Evolutionary conservation across 2,329 filamentous ascomycete species (phyloP), one percentile per base, ranked within the genome.

Genomic region (Phyllosticta capitalensis): DNA sequence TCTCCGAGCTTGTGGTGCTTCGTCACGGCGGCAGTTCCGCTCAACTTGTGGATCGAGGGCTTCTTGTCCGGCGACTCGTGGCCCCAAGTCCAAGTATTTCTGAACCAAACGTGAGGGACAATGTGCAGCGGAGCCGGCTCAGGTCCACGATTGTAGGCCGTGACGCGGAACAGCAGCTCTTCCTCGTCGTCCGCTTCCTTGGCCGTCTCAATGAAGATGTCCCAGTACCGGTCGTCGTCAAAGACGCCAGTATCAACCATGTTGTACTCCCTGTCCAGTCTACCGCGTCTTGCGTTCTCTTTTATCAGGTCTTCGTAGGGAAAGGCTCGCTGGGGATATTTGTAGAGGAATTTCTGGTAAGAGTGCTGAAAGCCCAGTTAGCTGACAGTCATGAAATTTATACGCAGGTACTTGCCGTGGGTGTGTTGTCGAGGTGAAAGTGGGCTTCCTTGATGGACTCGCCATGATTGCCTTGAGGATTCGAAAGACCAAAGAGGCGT

Each of bases 301-400:
- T 89, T 79, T 64, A 95, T 78, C 53, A 97, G 79, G 64, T 96
- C 85, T 72, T 96, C 82, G 78, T 97, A 97, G 2, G 92, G 94
- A 68, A 97, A 97, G 64, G 87, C 85, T 67, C 82, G 83, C 75
- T 97, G 92, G 0, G 94, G 94, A 68, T 96, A 95, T 75, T 97
- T 97, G 83, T 97, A 97, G 65, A 97, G 86, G 70, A 86, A 95
- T 74, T 97, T 97, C 92, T 97, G 97, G 79, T 97, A 97, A 26
- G 92, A 95, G 75, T 96, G 92, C 89, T 92, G 72, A 28, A 61
- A 61, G 17, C 20, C 24, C 3, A 52, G 55, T 65, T 33, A 63
- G 61, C 4, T 19, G 5, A 51, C 10, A 48, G 67, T 75, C 64
- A 64, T 63, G 65, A 62, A 9, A 52, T 48, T 5, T 3, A 52